Evolutionary conservation across 257 asterid species (phyloP), one percentile per base, ranked within the genome.

Genomic region (Nicotiana benthamiana): DNA sequence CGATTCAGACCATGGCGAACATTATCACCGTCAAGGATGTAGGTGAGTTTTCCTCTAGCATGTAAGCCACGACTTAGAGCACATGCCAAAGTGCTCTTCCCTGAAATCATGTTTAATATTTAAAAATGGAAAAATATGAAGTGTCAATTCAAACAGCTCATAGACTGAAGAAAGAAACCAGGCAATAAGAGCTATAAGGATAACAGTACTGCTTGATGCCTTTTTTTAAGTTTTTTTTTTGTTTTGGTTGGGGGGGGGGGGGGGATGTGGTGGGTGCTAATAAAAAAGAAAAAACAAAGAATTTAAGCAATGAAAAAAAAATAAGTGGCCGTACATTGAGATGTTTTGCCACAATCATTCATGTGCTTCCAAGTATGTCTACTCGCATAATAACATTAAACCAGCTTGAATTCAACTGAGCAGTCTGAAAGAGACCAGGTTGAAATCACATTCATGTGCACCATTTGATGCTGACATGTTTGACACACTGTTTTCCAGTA

Each of bases 81-180:
- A 83, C 98, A 94, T 26, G 98, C 99, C 90, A 96, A 83, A 63
- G 97, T 94, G 90, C 99, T 96, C 90, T 96, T 96, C 86, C 98
- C 98, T 92, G 90, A 79, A 86, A 79, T 67, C 27, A 86, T 56
- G 28, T 80, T 61, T 81, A 77, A 81, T 15, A 20, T 83, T 57
- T 59, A 65, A 85, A 82, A 77, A 65, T 17, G 34, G 13, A 28
- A 61, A 72, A 75, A 20, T 4, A 64, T 40, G n/a, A 62, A 46
- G 15, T 43, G 48, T 46, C 56, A 30, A 46, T 26, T 18, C 24
- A 64, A 60, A 26, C 60, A 64, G 27, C 40, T 26, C 57, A 24
- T 53, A 62, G 34, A 34, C 62, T 12, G 60, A 70, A 4, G 72
- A 34, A n/a, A 81, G 32, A 27, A 46, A 61, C 56, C 36, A 48